Conservation (phyloP, 345 rosid genomes). For the Noccaea caerulescens region DNA sequence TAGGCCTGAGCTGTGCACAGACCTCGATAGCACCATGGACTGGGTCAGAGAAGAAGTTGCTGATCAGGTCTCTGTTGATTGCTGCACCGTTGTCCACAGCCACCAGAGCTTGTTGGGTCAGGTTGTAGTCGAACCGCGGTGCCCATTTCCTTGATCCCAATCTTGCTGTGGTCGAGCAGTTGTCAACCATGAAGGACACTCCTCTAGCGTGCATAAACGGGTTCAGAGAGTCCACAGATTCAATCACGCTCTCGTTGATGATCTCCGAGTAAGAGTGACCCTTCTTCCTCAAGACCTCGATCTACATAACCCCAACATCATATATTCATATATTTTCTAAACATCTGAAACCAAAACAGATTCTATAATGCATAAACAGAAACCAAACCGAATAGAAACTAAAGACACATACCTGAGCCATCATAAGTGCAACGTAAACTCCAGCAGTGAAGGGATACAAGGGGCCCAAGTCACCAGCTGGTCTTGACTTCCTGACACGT, state of each 20-base stretch:
- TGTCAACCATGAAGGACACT: slow-evolving; percentile 94
- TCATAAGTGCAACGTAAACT: slow-evolving; percentile 89
- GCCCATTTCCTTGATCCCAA: slow-evolving; percentile 97
- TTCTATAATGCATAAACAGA: background rate
- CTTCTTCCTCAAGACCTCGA: slow-evolving; percentile 88
- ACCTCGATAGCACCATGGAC: slow-evolving; percentile 87
- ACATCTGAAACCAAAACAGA: background rate
- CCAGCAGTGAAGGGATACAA: slow-evolving; percentile 85
- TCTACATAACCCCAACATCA: slow-evolving; percentile 48
- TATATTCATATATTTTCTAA: background rate
- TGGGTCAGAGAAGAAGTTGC: slow-evolving; percentile 86
- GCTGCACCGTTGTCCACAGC: slow-evolving; percentile 65
- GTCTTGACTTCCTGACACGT: slow-evolving; percentile 65
- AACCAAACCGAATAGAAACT: background rate
- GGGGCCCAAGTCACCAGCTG: slow-evolving; percentile 83
- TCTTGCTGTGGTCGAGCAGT: slow-evolving; percentile 93
- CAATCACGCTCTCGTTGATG: slow-evolving; percentile 90
- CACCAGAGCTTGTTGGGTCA: slow-evolving; percentile 84
- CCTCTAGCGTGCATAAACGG: slow-evolving; percentile 99
- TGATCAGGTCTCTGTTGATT: slow-evolving; percentile 72
- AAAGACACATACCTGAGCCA: slow-evolving; percentile 77
- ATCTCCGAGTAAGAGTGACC: slow-evolving; percentile 97
- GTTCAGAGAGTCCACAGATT: slow-evolving; percentile 87
- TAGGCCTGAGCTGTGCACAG: slow-evolving; percentile 84
- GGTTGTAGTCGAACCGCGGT: slow-evolving; percentile 79